These are phyloP conservation scores for Suillus subluteus DNA, from an alignment of 768 basidiomycete genomes.

Conservation along the genomic window DNA sequence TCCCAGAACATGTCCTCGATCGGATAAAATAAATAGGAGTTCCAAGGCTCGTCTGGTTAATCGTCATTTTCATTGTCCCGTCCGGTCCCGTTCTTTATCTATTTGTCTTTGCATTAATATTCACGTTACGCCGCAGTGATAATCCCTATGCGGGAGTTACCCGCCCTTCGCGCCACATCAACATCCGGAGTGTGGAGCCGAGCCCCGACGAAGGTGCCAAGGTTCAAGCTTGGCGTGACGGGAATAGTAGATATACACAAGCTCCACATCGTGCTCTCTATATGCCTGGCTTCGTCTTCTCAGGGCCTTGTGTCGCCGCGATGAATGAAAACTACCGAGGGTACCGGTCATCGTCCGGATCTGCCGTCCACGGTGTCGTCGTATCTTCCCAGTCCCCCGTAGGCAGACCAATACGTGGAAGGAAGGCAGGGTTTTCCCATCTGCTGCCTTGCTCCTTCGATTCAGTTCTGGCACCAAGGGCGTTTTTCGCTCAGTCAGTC, in stretches of 20 bases:
- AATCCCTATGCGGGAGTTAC: neutral
- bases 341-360: neutral
- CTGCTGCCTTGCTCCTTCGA: neutral
- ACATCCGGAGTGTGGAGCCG: conserved; percentile 4
- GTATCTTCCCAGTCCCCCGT: neutral
- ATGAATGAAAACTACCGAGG: neutral
- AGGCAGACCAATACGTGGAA: neutral
- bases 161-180: neutral
- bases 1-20: neutral
- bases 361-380: neutral
- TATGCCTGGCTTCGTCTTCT: neutral
- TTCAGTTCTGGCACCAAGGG: neutral
- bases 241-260: neutral
- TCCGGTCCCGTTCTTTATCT: neutral
- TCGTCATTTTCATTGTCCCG: neutral
- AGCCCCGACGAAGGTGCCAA: neutral
- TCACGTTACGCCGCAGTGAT: neutral
- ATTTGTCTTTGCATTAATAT: neutral
- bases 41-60: neutral
- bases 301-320: neutral
- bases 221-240: neutral
- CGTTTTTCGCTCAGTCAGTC: neutral
- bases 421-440: neutral
- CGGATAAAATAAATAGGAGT: neutral
- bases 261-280: neutral